Conservation (phyloP, 2,329 filamentous ascomycete species). For the Colletotrichum falcatum region DNA sequence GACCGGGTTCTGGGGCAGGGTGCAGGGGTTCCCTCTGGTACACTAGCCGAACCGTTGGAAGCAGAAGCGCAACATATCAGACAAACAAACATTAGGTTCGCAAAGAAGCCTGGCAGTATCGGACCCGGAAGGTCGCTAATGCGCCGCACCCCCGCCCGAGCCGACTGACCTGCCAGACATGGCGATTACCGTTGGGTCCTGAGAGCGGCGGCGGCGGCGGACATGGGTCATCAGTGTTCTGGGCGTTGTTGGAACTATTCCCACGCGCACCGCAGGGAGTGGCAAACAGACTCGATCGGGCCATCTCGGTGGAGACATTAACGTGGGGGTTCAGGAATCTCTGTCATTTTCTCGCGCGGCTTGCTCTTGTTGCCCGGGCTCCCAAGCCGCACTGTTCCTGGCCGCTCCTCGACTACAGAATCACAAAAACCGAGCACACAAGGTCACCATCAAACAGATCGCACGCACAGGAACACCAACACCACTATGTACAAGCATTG, state of each 20-base stretch:
- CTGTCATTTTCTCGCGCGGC: too few relatives aligned
- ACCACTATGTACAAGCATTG: too few relatives aligned
- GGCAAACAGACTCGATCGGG: background rate
- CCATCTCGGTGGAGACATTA: background rate
- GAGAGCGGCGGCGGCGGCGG: background rate
- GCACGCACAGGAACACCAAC: too few relatives aligned
- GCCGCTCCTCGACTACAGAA: too few relatives aligned
- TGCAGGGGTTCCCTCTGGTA: too few relatives aligned
- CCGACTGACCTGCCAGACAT: constrained; percentile 7
- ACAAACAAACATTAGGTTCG: background rate
- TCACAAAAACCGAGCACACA: too few relatives aligned
- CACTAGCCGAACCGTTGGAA: background rate
- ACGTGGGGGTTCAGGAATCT: background rate
- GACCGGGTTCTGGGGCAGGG: constrained; percentile 2
- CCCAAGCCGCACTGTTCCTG: background rate
- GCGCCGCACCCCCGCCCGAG: background rate
- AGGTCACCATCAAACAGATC: too few relatives aligned
- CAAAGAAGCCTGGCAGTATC: background rate
- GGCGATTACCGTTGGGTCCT: constrained; percentile 2
- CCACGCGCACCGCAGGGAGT: background rate
- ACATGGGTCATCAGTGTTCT: background rate
- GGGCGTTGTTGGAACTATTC: background rate
- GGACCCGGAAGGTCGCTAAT: background rate
- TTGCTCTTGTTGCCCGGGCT: background rate
- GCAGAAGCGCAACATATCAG: background rate